phyloP scores from a whole-genome alignment of 2,329 filamentous ascomycete genomes.

The Fusarium phyllophilum region DNA sequence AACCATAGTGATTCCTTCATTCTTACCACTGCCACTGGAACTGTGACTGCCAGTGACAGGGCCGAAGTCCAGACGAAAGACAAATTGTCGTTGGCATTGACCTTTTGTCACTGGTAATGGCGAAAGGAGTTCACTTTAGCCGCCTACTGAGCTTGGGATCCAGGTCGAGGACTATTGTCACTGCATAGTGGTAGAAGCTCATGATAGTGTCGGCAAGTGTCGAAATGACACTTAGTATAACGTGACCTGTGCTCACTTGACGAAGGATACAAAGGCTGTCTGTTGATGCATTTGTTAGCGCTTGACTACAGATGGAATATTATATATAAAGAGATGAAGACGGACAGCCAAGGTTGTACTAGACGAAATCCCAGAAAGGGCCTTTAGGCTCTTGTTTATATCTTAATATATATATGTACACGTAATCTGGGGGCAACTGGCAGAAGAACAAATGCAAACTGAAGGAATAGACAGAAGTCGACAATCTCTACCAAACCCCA shows the following conservation, averaged over 20 bases:
- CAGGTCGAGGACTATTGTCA: background rate
- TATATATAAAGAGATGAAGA: background rate
- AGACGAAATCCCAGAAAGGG: too few relatives aligned
- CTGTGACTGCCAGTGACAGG: background rate
- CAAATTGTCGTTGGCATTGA: background rate
- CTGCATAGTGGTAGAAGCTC: too few relatives aligned
- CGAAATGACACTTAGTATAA: background rate
- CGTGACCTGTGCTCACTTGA: too few relatives aligned
- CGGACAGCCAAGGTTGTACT: background rate
- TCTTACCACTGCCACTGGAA: background rate
- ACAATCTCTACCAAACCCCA: background rate
- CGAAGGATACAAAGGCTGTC: too few relatives aligned
- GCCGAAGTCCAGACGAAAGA: background rate
- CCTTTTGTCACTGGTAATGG: too few relatives aligned
- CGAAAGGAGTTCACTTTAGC: too few relatives aligned
- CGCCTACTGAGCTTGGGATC: background rate
- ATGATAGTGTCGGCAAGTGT: background rate
- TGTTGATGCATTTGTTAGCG: rapidly evolving
- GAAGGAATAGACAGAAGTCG: background rate
- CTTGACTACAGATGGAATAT: too few relatives aligned
- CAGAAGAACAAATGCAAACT: background rate
- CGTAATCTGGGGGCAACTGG: background rate
- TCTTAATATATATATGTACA: background rate
- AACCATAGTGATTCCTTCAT: background rate
- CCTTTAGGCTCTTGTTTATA: background rate